Percentiles rank a stretch among this genome's conserved stretches.
Evolutionary conservation across 768 basidiomycete species (phyloP).

Genomic region (Pleurotus platypus): DNA sequence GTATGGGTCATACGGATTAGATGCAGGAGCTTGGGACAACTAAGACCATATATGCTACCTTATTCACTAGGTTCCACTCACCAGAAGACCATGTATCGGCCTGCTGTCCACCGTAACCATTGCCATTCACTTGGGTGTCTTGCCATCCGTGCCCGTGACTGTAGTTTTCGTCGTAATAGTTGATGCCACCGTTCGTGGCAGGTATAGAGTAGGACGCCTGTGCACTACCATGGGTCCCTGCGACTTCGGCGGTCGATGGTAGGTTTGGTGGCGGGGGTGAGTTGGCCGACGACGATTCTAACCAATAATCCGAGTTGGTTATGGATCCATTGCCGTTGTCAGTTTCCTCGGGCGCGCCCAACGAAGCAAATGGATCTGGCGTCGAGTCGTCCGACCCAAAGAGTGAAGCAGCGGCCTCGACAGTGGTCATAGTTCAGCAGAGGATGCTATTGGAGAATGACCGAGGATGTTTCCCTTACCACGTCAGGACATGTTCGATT

Average conservation of each 20-base stretch:
- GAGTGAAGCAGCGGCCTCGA: conserved; percentile 79
- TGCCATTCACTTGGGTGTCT: conserved; percentile 17
- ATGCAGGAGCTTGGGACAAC: conserved; percentile 8
- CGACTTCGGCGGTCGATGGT: background rate
- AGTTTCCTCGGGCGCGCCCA: conserved; percentile 32
- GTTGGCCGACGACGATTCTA: background rate
- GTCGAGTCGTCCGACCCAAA: conserved; percentile 66
- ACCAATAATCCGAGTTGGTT: background rate
- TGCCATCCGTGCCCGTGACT: conserved; percentile 23
- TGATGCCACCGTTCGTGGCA: conserved; percentile 6
- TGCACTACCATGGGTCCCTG: background rate
- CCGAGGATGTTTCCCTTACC: conserved; percentile 6
- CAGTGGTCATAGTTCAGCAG: conserved; percentile 46
- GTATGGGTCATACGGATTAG: conserved; percentile 30
- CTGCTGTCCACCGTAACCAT: background rate
- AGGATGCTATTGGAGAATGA: background rate
- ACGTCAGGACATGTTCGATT: conserved; percentile 5
- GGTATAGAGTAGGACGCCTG: background rate
- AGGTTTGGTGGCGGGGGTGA: background rate
- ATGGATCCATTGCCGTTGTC: background rate
- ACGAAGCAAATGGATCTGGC: conserved; percentile 61
- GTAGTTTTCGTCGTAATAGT: conserved; percentile 9
- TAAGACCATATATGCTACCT: too few species aligned
- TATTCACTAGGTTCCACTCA: background rate
- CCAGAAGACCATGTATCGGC: background rate